These are phyloP conservation scores for Suhomyces taliae DNA, from an alignment of 1,139 yeast species.

Conservation along the genomic window DNA sequence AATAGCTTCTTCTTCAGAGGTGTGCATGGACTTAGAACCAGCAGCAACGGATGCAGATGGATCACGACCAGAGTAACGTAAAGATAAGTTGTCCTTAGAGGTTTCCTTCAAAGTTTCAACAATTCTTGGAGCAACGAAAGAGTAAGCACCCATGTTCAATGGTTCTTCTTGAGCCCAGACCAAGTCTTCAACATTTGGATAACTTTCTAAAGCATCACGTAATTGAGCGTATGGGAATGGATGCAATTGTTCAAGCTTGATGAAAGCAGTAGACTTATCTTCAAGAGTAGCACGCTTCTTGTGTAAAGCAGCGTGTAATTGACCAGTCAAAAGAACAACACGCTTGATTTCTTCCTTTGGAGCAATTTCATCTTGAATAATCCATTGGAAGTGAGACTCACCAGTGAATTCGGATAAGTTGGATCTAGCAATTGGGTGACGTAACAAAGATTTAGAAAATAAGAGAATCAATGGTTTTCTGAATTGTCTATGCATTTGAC, in stretches of 20 bases:
- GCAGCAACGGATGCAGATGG: conserved; percentile 99
- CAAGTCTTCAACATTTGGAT: conserved; percentile 82
- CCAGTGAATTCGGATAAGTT: conserved; percentile 79
- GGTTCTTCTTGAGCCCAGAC: conserved; percentile 99
- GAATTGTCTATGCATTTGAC: conserved; percentile 99
- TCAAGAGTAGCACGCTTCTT: conserved; percentile 80
- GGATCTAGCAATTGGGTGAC: conserved; percentile 98
- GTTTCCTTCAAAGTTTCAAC: conserved; percentile 75
- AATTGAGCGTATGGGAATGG: conserved; percentile 99
- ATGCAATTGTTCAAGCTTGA: conserved; percentile 91
- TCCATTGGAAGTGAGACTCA: conserved; percentile 92
- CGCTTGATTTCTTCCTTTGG: conserved; percentile 86
- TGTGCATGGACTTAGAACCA: conserved; percentile 88
- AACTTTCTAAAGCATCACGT: conserved; percentile 76
- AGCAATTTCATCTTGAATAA: conserved; percentile 84
- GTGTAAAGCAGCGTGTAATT: conserved; percentile 88
- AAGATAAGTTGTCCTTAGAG: conserved; percentile 49
- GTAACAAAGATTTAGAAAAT: conserved; percentile 90
- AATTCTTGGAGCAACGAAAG: conserved; percentile 79
- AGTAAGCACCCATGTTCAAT: conserved; percentile 92
- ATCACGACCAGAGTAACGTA: conserved; percentile 96
- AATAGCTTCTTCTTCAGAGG: conserved; percentile 86
- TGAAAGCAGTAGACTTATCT: conserved; percentile 81
- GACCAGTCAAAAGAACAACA: conserved; percentile 84
- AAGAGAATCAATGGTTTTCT: conserved; percentile 90